Conservation (phyloP, 148 eudicot genomes). For the Chenopodium album region DNA sequence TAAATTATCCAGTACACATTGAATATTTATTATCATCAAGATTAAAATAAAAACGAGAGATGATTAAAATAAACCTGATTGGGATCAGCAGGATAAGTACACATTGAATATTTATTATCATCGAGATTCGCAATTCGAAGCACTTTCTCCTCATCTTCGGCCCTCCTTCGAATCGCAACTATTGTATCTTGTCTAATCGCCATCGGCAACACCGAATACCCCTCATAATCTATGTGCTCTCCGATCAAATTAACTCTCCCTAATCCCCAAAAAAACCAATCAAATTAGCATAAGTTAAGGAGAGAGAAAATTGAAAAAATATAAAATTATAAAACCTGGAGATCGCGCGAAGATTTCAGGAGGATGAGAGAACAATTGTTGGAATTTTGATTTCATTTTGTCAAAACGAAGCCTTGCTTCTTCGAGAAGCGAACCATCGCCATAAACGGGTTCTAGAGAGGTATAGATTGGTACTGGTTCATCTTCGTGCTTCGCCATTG, state of each 20-base stretch:
- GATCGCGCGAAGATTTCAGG: conserved; percentile 81
- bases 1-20: too few species aligned
- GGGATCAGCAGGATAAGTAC: conserved; percentile 81
- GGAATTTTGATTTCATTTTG: conserved; percentile 64
- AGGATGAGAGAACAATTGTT: conserved; percentile 51
- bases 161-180: conserved; percentile 64
- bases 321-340: conserved; percentile 46
- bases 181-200: conserved; percentile 89
- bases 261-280: conserved; percentile 13
- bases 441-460: conserved; percentile 55
- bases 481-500: conserved; percentile 84
- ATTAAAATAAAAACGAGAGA: not conserved
- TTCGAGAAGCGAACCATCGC: conserved; percentile 63
- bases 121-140: conserved; percentile 72
- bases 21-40: not conserved
- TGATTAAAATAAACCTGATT: conserved; percentile 48
- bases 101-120: conserved; percentile 63
- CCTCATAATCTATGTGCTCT: conserved; percentile 96
- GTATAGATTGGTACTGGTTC: conserved; percentile 67
- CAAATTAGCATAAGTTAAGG: not conserved
- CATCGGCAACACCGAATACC: conserved; percentile 94
- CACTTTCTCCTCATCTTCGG: conserved; percentile 42
- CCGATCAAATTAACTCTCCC: conserved; percentile 96
- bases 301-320: not conserved
- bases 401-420: conserved; percentile 72